A percentile compares a stretch with the other conserved stretches of the same genome.
Conservation (phyloP, 345 rosid species). For the Brassica rapa region DNA sequence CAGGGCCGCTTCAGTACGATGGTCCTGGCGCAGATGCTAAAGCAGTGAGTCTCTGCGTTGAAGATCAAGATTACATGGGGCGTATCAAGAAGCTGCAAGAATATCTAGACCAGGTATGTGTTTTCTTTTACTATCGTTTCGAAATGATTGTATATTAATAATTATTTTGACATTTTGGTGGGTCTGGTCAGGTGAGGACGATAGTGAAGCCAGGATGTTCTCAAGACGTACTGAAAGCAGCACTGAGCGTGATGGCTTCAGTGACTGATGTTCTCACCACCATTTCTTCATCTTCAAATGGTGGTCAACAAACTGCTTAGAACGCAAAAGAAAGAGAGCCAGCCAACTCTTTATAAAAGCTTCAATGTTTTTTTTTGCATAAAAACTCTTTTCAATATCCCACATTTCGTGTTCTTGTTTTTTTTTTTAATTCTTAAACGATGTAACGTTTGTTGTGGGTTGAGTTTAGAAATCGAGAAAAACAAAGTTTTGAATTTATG, state of each 20-base stretch:
- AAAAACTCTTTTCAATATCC: slow-evolving; percentile 5
- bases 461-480: neutral
- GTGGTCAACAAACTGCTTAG: slow-evolving; percentile 42
- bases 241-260: slow-evolving; percentile 88
- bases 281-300: slow-evolving; percentile 58
- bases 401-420: slow-evolving; percentile 13
- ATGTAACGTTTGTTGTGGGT: slow-evolving; percentile 9
- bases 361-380: neutral
- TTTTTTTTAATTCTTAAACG: neutral
- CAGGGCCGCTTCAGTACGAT: slow-evolving; percentile 93
- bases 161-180: neutral
- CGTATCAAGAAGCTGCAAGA: slow-evolving; percentile 88
- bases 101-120: slow-evolving; percentile 76
- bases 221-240: slow-evolving; percentile 93
- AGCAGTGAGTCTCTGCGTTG: slow-evolving; percentile 80
- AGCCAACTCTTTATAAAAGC: neutral
- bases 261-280: slow-evolving; percentile 85
- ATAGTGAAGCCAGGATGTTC: slow-evolving; percentile 98
- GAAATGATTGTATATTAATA: neutral
- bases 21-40: slow-evolving; percentile 97
- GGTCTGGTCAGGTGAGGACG: slow-evolving; percentile 52
- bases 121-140: neutral
- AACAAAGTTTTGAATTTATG: neutral
- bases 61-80: slow-evolving; percentile 99
- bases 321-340: neutral